These are phyloP conservation scores for Pseudonectria buxi DNA, from an alignment of 2,329 filamentous ascomycete species.

Conservation along the genomic window DNA sequence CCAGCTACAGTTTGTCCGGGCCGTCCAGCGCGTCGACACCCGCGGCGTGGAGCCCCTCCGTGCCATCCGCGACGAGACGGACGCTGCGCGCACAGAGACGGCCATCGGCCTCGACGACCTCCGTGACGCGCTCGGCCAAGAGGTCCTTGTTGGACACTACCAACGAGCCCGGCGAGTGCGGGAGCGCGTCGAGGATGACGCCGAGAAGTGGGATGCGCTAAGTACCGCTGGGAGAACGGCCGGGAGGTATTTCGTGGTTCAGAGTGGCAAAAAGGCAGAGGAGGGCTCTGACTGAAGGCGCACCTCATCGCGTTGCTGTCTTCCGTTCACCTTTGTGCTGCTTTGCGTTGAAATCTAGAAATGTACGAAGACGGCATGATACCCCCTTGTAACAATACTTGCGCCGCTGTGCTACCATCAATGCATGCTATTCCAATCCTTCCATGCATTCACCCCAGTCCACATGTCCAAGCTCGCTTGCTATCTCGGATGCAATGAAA, in stretches of 20 bases:
- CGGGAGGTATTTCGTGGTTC: slow-evolving; percentile 72
- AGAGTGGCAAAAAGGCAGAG: slow-evolving; percentile 44
- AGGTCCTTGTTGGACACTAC: slow-evolving; percentile 54
- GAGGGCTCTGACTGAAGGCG: slow-evolving; percentile 11
- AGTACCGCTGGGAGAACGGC: slow-evolving; percentile 57
- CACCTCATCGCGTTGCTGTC: background rate
- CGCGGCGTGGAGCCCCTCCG: slow-evolving; percentile 64
- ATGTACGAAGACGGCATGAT: slow-evolving; percentile 7
- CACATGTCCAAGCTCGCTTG: too few species aligned
- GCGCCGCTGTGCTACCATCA: too few species aligned
- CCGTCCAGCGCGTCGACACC: slow-evolving; percentile 75
- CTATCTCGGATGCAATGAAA: too few species aligned
- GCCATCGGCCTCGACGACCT: slow-evolving; percentile 55
- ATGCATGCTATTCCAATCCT: too few species aligned
- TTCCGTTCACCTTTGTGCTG: too few species aligned
- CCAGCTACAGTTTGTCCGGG: slow-evolving; percentile 85
- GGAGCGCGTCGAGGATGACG: slow-evolving; percentile 34
- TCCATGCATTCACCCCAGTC: too few species aligned
- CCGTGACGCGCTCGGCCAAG: slow-evolving; percentile 47
- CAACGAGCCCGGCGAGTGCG: slow-evolving; percentile 35
- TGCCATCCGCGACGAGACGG: slow-evolving; percentile 75
- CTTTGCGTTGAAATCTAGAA: background rate
- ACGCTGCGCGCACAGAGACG: slow-evolving; percentile 50
- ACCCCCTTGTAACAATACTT: slow-evolving; percentile 4
- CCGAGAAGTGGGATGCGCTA: slow-evolving; percentile 65